Evolutionary conservation across 441 rosid species (phyloP).

Genomic region (Arabidopsis hybrid): DNA sequence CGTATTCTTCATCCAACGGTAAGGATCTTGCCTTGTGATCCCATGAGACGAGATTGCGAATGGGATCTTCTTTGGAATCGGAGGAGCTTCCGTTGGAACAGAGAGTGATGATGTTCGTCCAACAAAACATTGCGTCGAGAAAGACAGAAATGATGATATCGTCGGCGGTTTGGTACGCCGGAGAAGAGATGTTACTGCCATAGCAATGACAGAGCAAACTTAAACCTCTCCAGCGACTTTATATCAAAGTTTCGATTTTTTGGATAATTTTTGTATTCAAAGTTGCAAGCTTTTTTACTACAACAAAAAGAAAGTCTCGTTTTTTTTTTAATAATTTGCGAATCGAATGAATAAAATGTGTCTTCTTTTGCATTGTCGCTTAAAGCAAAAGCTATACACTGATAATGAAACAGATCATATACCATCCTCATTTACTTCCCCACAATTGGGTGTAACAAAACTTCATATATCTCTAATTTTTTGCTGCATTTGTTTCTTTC

Average conservation of each 20-base stretch:
- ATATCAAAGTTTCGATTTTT: neutral
- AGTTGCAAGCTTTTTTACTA: slow-evolving; percentile 11
- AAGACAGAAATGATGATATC: slow-evolving; percentile 42
- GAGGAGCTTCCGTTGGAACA: slow-evolving; percentile 55
- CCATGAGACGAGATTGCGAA: slow-evolving; percentile 64
- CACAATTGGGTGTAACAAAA: slow-evolving; percentile 5
- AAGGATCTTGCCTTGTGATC: slow-evolving; percentile 72
- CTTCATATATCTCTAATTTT: slow-evolving; percentile 25
- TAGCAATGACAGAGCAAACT: neutral
- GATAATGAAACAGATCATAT: slow-evolving; percentile 13
- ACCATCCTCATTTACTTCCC: slow-evolving; percentile 27
- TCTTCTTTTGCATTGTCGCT: slow-evolving; percentile 31
- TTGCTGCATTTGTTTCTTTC: slow-evolving; percentile 46
- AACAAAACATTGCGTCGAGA: slow-evolving; percentile 49
- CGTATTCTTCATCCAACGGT: slow-evolving; percentile 80
- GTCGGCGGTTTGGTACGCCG: slow-evolving; percentile 39
- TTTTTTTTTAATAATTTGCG: slow-evolving; percentile 23
- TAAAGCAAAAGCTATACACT: slow-evolving; percentile 41
- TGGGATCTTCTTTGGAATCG: slow-evolving; percentile 66
- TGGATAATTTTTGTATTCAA: neutral
- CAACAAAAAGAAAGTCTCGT: neutral
- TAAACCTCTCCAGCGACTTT: slow-evolving; percentile 3
- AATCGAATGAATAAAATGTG: slow-evolving; percentile 23
- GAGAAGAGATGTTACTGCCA: slow-evolving; percentile 45
- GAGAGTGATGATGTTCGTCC: slow-evolving; percentile 43